Evolutionary conservation across 1,139 yeast species (phyloP).

Genomic region (Debaryomyces nepalensis): DNA sequence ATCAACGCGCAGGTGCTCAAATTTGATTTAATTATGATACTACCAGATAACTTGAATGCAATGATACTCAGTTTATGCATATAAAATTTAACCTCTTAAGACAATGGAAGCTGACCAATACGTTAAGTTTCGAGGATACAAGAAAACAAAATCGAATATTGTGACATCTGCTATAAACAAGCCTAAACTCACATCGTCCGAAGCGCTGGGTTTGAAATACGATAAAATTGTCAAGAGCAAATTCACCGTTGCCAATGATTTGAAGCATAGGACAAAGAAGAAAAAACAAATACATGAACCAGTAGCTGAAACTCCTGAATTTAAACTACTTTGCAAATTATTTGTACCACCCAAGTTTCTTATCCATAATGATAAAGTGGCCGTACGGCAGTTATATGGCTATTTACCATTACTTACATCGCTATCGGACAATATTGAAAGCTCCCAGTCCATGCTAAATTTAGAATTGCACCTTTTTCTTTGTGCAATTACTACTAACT

Average conservation of each 20-base stretch:
- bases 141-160: neutral
- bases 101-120: neutral
- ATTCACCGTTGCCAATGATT: slow-evolving; percentile 11
- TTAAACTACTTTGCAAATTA: slow-evolving; percentile 38
- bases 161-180: neutral
- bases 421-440: slow-evolving; percentile 18
- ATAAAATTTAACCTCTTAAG: no score
- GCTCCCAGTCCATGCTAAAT: slow-evolving; percentile 27
- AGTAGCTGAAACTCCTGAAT: slow-evolving; percentile 24
- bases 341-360: slow-evolving; percentile 38
- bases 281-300: slow-evolving; percentile 9
- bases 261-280: slow-evolving; percentile 6
- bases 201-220: slow-evolving; percentile 6
- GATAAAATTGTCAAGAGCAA: slow-evolving; percentile 8
- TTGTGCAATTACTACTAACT: slow-evolving; percentile 38
- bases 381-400: slow-evolving; percentile 31
- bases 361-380: slow-evolving; percentile 24
- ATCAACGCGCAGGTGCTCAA: slow-evolving; percentile 1
- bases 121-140: neutral
- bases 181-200: slow-evolving; percentile 1
- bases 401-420: slow-evolving; percentile 34
- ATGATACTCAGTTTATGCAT: no score
- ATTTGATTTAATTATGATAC: neutral
- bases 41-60: neutral
- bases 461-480: slow-evolving; percentile 45